A percentile compares a stretch with the other conserved stretches of the same genome.
phyloP scores from a whole-genome alignment of 768 basidiomycete species.

The Cystobasidium ongulense region DNA sequence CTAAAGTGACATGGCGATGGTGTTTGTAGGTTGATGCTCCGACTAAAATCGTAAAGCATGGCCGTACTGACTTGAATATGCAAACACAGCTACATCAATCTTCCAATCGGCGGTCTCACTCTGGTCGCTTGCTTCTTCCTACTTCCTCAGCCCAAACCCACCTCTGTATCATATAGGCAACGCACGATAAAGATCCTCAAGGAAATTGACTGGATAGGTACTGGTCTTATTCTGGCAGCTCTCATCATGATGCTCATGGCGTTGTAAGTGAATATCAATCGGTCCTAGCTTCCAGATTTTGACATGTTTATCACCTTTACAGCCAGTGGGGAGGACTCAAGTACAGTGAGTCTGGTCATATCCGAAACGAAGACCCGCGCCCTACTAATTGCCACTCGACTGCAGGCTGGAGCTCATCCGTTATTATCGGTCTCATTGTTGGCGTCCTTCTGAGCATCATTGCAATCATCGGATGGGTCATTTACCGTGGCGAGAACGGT shows the following conservation, averaged over 20 bases:
- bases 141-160: neutral
- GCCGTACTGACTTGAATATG: no score
- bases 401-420: neutral
- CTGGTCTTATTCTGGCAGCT: neutral
- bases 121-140: constrained; percentile 23
- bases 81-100: constrained; percentile 7
- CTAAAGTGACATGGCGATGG: constrained; percentile 12
- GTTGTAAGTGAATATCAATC: constrained; percentile 4
- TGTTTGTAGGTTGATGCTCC: neutral
- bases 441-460: neutral
- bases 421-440: constrained; percentile 11
- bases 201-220: constrained; percentile 7
- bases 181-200: neutral
- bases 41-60: no score
- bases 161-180: neutral
- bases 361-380: neutral
- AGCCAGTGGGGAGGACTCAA: constrained; percentile 26
- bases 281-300: neutral
- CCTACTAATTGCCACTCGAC: neutral
- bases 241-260: constrained; percentile 9
- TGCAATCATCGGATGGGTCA: neutral
- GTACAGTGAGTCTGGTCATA: neutral
- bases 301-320: neutral
- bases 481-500: neutral
- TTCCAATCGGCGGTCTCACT: constrained; percentile 19